Percentiles rank a stretch among this genome's conserved stretches.
These are phyloP conservation scores for Rhynchospora breviuscula DNA, from an alignment of 176 grass and related monocot genomes.

Conservation along the genomic window DNA sequence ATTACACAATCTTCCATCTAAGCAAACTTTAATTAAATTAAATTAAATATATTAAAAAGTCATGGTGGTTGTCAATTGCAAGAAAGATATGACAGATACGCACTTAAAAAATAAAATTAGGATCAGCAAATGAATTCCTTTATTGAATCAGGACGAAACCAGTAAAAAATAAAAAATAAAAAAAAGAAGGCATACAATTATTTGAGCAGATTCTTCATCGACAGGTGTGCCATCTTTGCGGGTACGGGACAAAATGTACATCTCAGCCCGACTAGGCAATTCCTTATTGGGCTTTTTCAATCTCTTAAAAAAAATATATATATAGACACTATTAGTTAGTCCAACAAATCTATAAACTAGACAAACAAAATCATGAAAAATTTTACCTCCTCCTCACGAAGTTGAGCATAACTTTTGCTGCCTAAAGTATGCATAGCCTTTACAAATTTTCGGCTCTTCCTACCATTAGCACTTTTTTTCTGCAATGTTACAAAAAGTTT, in stretches of 20 bases:
- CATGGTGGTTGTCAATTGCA: background rate
- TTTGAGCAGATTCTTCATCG: conserved; percentile 35
- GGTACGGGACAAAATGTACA: conserved; percentile 51
- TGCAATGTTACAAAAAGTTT: background rate
- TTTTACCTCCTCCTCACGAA: conserved; percentile 58
- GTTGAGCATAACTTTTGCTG: conserved; percentile 46
- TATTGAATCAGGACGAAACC: background rate
- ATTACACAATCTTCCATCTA: background rate
- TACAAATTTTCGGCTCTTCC: conserved; percentile 26
- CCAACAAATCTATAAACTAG: background rate
- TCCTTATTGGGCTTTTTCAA: conserved; percentile 40
- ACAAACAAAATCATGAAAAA: conserved; percentile 8
- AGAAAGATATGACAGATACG: background rate
- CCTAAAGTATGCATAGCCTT: conserved; percentile 36
- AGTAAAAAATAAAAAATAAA: background rate
- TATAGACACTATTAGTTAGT: conserved; percentile 12
- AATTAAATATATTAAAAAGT: background rate
- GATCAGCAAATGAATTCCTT: background rate
- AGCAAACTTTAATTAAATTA: background rate
- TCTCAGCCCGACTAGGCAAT: conserved; percentile 31
- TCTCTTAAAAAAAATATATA: conserved; percentile 27
- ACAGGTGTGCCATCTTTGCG: conserved; percentile 41
- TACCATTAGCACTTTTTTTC: conserved; percentile 39
- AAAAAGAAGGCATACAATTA: conserved; percentile 35
- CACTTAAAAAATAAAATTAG: background rate